phyloP scores from a whole-genome alignment of 2,329 filamentous ascomycete genomes.

The Anthostomella pinea region DNA sequence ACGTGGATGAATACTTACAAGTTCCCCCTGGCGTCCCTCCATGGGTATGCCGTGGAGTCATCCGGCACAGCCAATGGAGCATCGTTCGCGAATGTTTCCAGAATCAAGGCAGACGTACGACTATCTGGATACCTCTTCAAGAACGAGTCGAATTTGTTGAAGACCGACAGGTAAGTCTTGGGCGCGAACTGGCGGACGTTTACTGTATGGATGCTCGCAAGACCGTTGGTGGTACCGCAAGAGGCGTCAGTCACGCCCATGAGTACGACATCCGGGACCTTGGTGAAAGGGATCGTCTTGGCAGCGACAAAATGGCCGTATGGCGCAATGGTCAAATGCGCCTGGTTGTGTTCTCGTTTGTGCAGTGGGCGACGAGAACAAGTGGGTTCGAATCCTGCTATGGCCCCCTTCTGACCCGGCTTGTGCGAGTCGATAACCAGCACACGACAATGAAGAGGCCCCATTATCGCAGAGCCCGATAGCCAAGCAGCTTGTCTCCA shows the following conservation, averaged over 20 bases:
- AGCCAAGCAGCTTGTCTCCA: too few relatives aligned
- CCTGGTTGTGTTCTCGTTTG: too few relatives aligned
- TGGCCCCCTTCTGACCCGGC: too few relatives aligned
- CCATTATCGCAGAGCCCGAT: too few relatives aligned
- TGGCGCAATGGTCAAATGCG: too few relatives aligned
- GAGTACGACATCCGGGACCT: not conserved
- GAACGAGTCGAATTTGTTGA: slow-evolving; percentile 16
- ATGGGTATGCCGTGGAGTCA: slow-evolving; percentile 25
- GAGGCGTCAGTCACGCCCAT: not conserved
- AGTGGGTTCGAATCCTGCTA: too few relatives aligned
- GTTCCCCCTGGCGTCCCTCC: slow-evolving; percentile 20
- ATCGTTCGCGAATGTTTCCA: slow-evolving; percentile 17
- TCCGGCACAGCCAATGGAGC: slow-evolving; percentile 10
- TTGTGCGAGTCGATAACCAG: too few relatives aligned
- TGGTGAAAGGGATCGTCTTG: slow-evolving; percentile 3
- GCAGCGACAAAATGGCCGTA: not conserved
- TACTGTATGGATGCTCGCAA: slow-evolving; percentile 6
- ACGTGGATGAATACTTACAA: slow-evolving; percentile 10
- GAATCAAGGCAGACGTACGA: not conserved
- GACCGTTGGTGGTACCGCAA: not conserved
- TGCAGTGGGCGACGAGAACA: too few relatives aligned
- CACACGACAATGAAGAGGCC: too few relatives aligned
- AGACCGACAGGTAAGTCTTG: slow-evolving; percentile 4
- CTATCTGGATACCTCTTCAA: slow-evolving; percentile 8
- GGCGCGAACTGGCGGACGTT: slow-evolving; percentile 9